Evolutionary conservation across 78 protist genomes (phyloP).

Genomic region (Protostelium mycophagum): DNA sequence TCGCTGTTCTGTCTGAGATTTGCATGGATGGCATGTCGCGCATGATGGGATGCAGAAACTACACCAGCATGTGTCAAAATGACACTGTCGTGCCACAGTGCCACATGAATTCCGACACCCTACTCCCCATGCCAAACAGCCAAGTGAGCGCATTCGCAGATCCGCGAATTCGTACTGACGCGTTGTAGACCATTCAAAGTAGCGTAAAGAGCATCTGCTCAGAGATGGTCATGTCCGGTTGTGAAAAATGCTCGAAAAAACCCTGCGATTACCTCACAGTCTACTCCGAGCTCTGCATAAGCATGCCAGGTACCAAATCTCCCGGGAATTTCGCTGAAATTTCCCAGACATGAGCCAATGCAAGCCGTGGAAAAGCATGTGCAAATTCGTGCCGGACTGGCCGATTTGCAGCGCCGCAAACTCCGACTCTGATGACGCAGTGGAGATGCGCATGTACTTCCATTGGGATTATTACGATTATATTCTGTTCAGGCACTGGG

Average conservation of each 20-base stretch:
- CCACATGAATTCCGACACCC: too few species aligned
- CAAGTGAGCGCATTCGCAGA: too few species aligned
- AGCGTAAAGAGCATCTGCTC: conserved; percentile 15
- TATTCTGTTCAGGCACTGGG: conserved; percentile 29
- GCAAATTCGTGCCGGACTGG: neutral
- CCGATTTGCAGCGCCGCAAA: neutral
- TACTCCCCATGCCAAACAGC: too few species aligned
- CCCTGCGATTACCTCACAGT: conserved; percentile 13
- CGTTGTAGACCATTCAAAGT: neutral
- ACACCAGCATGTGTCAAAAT: neutral
- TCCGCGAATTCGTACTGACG: too few species aligned
- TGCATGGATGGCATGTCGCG: conserved; percentile 32
- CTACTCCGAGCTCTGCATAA: conserved; percentile 30
- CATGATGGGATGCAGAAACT: conserved; percentile 19
- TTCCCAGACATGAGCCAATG: conserved; percentile 25
- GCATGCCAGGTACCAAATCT: conserved; percentile 11
- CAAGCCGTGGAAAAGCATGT: conserved; percentile 15
- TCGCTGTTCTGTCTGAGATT: conserved; percentile 16
- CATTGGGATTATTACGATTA: conserved; percentile 49
- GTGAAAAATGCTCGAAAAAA: conserved; percentile 7
- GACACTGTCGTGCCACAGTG: conserved; percentile 11
- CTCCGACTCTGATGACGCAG: neutral
- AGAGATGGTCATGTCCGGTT: conserved; percentile 33
- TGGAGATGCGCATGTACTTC: conserved; percentile 55
- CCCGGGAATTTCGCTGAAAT: neutral